phyloP scores from a whole-genome alignment of 495 filamentous ascomycete species.

The Stereocaulon alpinum region DNA sequence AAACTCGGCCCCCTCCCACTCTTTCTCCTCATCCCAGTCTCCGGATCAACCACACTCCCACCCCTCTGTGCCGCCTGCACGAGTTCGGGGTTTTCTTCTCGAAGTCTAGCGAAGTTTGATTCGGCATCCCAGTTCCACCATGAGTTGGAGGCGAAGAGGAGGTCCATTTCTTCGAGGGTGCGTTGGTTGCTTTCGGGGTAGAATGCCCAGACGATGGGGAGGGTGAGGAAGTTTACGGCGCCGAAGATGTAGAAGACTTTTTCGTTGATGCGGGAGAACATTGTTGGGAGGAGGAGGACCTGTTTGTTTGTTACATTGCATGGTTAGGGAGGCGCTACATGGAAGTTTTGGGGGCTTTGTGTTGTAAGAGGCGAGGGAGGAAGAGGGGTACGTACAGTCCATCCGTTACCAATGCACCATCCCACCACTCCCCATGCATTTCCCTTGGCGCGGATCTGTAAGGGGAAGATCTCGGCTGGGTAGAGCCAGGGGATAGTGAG shows the following conservation, averaged over 20 bases:
- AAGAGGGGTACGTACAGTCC: conserved; percentile 21
- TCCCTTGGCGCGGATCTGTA: conserved; percentile 53
- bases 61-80: conserved; percentile 32
- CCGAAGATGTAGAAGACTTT: conserved; percentile 34
- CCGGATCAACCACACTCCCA: conserved; percentile 36
- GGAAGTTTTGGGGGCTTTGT: too few species aligned
- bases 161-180: conserved; percentile 35
- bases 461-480: conserved; percentile 57
- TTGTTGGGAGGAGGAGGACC: conserved; percentile 26
- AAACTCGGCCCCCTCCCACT: conserved; percentile 1
- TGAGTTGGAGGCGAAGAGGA: conserved; percentile 30
- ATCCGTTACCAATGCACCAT: conserved; percentile 42
- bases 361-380: too few species aligned
- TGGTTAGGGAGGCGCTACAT: too few species aligned
- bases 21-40: conserved; percentile 24
- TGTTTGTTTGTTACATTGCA: too few species aligned
- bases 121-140: conserved; percentile 28
- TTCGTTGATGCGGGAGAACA: conserved; percentile 26
- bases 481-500: conserved; percentile 60
- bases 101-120: conserved; percentile 25
- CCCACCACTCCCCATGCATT: conserved; percentile 47
- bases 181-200: conserved; percentile 37
- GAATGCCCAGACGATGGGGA: conserved; percentile 31
- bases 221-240: conserved; percentile 25
- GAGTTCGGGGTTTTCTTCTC: conserved; percentile 39